phyloP scores from a whole-genome alignment of 139 green algal genomes.

The Spirogloea muscicola region DNA sequence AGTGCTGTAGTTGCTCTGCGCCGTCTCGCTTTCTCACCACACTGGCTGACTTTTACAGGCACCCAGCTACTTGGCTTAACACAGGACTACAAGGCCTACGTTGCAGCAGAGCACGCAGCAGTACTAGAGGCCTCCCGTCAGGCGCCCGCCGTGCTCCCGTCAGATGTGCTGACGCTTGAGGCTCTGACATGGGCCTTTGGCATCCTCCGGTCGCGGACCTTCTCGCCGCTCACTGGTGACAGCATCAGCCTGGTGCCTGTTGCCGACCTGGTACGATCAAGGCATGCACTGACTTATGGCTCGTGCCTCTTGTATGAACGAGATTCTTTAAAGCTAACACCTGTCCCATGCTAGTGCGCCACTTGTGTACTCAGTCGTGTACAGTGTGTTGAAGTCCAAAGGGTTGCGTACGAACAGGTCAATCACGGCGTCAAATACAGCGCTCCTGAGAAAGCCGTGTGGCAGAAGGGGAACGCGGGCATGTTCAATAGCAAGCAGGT shows the following conservation, averaged over 20 bases:
- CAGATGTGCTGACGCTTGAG: constrained; percentile 30
- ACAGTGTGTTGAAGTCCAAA: not conserved
- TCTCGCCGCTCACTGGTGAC: constrained; percentile 63
- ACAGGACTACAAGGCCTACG: constrained; percentile 10
- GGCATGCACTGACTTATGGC: too few relatives aligned
- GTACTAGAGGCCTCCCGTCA: not conserved
- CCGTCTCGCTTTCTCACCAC: not conserved
- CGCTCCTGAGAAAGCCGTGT: not conserved
- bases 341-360: too few relatives aligned
- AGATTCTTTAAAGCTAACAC: too few relatives aligned
- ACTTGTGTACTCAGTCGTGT: not conserved
- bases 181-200: constrained; percentile 75
- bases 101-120: not conserved
- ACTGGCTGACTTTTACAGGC: not conserved
- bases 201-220: constrained; percentile 63
- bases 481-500: constrained; percentile 26
- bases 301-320: too few relatives aligned
- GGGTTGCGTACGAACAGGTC: not conserved
- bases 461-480: constrained; percentile 12
- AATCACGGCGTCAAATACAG: constrained; percentile 1
- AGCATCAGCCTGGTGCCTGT: constrained; percentile 73
- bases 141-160: not conserved
- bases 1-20: not conserved
- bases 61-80: constrained; percentile 18
- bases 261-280: constrained; percentile 67